Conservation (phyloP, 495 filamentous ascomycete species). For the Xylona heveae region DNA sequence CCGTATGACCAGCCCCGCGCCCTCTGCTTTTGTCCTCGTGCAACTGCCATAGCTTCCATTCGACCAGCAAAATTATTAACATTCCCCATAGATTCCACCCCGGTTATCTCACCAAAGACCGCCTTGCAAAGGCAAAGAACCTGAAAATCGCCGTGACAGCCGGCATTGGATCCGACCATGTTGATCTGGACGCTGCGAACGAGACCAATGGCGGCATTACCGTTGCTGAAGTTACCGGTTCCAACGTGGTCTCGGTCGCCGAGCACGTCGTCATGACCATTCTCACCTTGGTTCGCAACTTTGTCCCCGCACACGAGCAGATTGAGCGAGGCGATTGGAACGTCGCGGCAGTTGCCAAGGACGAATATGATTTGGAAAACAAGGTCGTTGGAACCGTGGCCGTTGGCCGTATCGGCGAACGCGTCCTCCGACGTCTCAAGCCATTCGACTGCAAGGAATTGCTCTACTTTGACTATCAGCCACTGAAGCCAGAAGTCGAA, state of each 20-base stretch:
- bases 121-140: constrained; percentile 94
- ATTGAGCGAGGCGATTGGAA: constrained; percentile 80
- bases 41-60: neutral
- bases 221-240: constrained; percentile 87
- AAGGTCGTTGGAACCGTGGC: constrained; percentile 98
- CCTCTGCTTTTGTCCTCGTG: neutral
- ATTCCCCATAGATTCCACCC: constrained; percentile 68
- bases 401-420: constrained; percentile 94
- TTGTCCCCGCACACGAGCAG: constrained; percentile 91
- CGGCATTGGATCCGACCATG: constrained; percentile 94
- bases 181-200: constrained; percentile 94
- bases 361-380: constrained; percentile 90
- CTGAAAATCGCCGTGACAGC: constrained; percentile 93
- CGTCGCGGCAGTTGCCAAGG: constrained; percentile 88
- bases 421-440: constrained; percentile 85
- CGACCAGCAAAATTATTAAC: constrained; percentile 5
- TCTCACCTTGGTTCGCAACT: constrained; percentile 89
- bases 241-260: constrained; percentile 24
- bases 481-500: constrained; percentile 66
- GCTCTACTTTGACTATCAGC: constrained; percentile 98
- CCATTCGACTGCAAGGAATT: constrained; percentile 99
- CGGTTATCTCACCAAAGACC: constrained; percentile 90
- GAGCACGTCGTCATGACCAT: constrained; percentile 94
- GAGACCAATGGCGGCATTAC: constrained; percentile 95
- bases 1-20: constrained; percentile 33